Percentiles rank a stretch among this genome's conserved stretches.
Conservation (phyloP, 2,329 filamentous ascomycete genomes). For the Pestalotiopsis sp. region DNA sequence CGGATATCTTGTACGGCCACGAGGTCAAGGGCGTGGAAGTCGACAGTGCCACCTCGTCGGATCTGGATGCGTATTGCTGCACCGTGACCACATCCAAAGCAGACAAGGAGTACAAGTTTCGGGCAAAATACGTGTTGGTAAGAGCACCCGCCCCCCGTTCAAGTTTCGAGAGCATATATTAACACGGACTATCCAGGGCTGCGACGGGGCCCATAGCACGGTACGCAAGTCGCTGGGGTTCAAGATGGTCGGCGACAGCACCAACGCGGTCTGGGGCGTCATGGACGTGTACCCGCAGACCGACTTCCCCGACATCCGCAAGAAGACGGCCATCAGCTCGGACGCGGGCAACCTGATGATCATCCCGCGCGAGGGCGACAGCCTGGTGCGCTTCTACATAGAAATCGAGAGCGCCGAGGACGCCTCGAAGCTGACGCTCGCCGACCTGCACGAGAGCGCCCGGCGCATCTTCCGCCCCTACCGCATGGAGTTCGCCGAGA, state of each 20-base stretch:
- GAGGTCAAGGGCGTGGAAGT: conserved; percentile 54
- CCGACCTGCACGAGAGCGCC: conserved; percentile 55
- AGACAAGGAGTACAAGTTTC: conserved; percentile 41
- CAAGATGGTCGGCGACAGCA: conserved; percentile 54
- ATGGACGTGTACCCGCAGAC: conserved; percentile 60
- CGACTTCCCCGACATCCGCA: conserved; percentile 65
- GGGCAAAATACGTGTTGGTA: conserved; percentile 56
- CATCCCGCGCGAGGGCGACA: conserved; percentile 63
- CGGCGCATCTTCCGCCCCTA: conserved; percentile 58
- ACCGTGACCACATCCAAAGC: conserved; percentile 44
- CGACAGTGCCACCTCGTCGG: conserved; percentile 40
- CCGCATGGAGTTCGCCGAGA: conserved; percentile 54
- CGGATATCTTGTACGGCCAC: conserved; percentile 57
- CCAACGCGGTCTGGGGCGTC: conserved; percentile 29
- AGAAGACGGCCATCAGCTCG: conserved; percentile 58
- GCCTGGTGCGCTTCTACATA: conserved; percentile 64
- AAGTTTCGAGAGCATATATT: no score
- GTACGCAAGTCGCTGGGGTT: conserved; percentile 54
- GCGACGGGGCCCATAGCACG: conserved; percentile 54
- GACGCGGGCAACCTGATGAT: conserved; percentile 59
- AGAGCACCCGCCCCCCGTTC: conserved; percentile 23
- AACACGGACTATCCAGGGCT: conserved; percentile 29
- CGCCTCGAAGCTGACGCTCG: conserved; percentile 53
- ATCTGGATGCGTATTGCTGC: conserved; percentile 45
- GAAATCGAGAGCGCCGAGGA: conserved; percentile 51